Base-by-base conservation (phyloP, 352 stramenopile species). In the Globisporangium lucens region DNA sequence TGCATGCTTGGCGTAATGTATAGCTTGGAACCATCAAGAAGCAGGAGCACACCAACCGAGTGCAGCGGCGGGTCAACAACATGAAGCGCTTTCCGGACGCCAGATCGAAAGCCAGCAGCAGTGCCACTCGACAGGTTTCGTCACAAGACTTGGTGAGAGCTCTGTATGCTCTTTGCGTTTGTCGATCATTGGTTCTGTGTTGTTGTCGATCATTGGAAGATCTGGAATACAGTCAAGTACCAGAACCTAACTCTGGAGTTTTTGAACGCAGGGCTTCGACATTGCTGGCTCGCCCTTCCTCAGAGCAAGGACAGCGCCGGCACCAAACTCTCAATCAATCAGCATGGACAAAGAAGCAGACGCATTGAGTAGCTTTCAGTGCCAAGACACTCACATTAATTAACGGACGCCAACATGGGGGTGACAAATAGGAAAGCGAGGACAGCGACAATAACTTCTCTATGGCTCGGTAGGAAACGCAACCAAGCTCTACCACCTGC, bases 371-470 rank as follows among this genome's bases (percentile, higher is more conserved):
- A 27, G 24, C 12, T 47, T 51, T 38, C 20, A 63, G 24, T 61
- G 57, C 24, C 35, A 63, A 47, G 24, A 43, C 49, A 66, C 58
- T 70, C 65, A 55, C 47, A 63, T 66, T 70, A 24, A 60, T 62
- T 61, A 68, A 70, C 24, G 38, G 51, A 70, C 65, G 58, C 30
- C 58, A 66, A 27, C n/a, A 10, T 51, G 43, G 43, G 56, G 20
- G 29, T 30, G 52, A 70, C 58, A 65, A 56, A 66, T 51, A 62
- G 43, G 27, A 38, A 62, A 41, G 20, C 38, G 56, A 33, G 24
- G 51, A 66, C 47, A 24, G 56, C 60, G 27, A 57, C 36, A 53
- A 63, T 22, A 52, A 66, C 65, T 57, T 66, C 65, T 70, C 65
- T 70, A 70, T 66, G 59, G 65, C 49, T 51, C 47, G 46, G 24